Conservation (phyloP, 2,329 filamentous ascomycete species). For the Cyphellophora attinorum region DNA sequence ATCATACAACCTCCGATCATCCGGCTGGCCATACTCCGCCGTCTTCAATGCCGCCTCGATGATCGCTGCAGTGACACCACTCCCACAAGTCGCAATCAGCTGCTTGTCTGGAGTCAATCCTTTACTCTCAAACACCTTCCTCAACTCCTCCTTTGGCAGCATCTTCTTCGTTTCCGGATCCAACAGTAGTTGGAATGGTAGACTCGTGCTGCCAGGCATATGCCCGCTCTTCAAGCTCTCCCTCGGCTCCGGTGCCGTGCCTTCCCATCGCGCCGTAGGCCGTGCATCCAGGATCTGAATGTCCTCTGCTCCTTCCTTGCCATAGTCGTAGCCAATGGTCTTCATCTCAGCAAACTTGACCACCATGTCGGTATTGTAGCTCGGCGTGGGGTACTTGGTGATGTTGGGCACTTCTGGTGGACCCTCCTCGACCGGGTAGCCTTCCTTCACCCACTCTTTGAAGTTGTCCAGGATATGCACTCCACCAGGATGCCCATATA, state of each 20-base stretch:
- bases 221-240: constrained; percentile 81
- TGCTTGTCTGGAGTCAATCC: constrained; percentile 70
- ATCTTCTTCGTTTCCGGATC: constrained; percentile 77
- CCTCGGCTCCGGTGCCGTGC: constrained; percentile 75
- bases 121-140: constrained; percentile 66
- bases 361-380: constrained; percentile 55
- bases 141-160: constrained; percentile 61
- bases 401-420: constrained; percentile 25
- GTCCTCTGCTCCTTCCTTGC: constrained; percentile 73
- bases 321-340: constrained; percentile 63
- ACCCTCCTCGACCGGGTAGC: constrained; percentile 72
- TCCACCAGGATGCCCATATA: constrained; percentile 79
- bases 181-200: constrained; percentile 71
- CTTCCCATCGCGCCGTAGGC: constrained; percentile 68
- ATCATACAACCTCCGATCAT: constrained; percentile 73
- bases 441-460: constrained; percentile 80
- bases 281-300: constrained; percentile 86
- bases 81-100: constrained; percentile 82
- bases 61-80: constrained; percentile 84
- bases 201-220: constrained; percentile 75
- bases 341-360: constrained; percentile 75
- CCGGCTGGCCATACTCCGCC: constrained; percentile 60
- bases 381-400: constrained; percentile 41
- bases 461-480: constrained; percentile 96
- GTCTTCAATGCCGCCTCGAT: constrained; percentile 78